Conservation (phyloP, 345 rosid genomes). For the Lepidium africanum region DNA sequence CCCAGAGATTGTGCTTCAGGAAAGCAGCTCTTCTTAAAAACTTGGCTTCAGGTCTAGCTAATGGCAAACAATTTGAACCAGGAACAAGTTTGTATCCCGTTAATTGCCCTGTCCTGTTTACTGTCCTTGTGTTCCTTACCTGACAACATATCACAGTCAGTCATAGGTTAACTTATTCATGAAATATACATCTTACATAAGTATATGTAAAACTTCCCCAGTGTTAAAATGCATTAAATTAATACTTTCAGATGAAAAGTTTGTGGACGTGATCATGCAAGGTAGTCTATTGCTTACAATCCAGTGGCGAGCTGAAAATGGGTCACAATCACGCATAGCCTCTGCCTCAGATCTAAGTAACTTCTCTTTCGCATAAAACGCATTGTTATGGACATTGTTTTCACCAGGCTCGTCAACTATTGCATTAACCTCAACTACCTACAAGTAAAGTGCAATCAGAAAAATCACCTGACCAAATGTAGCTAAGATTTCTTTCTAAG, state of each 20-base stretch:
- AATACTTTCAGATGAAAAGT: neutral
- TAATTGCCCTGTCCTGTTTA: conserved; percentile 80
- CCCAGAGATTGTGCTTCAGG: conserved; percentile 83
- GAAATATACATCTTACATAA: neutral
- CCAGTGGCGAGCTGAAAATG: conserved; percentile 83
- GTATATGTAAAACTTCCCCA: too few species aligned
- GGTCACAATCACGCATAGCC: conserved; percentile 83
- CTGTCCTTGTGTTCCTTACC: conserved; percentile 88
- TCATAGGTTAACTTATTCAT: neutral
- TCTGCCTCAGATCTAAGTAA: conserved; percentile 61
- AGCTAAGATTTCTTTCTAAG: neutral
- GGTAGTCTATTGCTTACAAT: conserved; percentile 48
- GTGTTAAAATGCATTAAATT: neutral
- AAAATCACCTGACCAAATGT: neutral
- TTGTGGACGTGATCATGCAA: conserved; percentile 2
- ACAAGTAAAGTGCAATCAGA: neutral
- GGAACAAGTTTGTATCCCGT: conserved; percentile 85
- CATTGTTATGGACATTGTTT: conserved; percentile 77
- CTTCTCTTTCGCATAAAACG: conserved; percentile 80
- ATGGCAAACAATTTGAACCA: conserved; percentile 81
- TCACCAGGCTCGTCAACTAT: conserved; percentile 74
- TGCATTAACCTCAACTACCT: conserved; percentile 85
- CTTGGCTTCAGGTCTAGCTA: conserved; percentile 81
- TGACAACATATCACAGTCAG: conserved; percentile 21
- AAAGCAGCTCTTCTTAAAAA: conserved; percentile 84